Evolutionary conservation across 768 basidiomycete genomes (phyloP).

Genomic region (Boletales sp.): DNA sequence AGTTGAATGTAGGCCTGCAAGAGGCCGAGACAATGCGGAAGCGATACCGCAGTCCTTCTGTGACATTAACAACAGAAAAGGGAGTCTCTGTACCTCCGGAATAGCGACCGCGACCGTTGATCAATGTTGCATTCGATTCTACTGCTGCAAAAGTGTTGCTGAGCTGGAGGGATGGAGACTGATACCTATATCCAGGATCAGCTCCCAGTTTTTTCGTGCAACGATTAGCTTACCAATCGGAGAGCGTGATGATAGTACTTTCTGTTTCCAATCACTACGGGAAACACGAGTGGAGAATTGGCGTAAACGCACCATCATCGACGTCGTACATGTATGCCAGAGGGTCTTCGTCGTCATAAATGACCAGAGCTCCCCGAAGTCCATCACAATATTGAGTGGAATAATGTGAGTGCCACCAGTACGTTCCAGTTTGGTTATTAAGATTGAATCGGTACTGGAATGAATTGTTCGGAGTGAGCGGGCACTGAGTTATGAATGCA

Average conservation of each 20-base stretch:
- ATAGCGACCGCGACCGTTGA: constrained; percentile 49
- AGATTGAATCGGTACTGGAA: constrained; percentile 35
- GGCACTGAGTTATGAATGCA: constrained; percentile 39
- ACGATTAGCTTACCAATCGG: background rate
- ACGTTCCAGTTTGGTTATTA: constrained; percentile 15
- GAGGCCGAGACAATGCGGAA: constrained; percentile 48
- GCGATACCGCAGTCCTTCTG: constrained; percentile 41
- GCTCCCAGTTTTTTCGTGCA: background rate
- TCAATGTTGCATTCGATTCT: constrained; percentile 39
- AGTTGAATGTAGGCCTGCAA: constrained; percentile 38
- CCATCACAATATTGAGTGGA: constrained; percentile 1
- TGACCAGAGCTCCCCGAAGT: background rate
- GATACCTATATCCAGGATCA: constrained; percentile 29
- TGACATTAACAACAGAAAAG: constrained; percentile 43
- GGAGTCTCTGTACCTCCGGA: constrained; percentile 33
- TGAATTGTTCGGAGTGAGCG: constrained; percentile 31
- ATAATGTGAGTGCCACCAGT: constrained; percentile 1
- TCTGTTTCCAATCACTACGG: background rate
- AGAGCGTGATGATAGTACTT: background rate
- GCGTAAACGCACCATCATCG: background rate
- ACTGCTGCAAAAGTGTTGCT: constrained; percentile 7
- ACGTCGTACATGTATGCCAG: background rate
- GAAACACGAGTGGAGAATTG: too few relatives aligned
- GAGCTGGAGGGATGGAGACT: constrained; percentile 20
- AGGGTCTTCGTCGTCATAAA: background rate